Percentiles rank a stretch among this genome's conserved stretches.
These are phyloP conservation scores for Monilinia vaccinii-corymbosi DNA, from an alignment of 2,329 filamentous ascomycete species.

Conservation along the genomic window DNA sequence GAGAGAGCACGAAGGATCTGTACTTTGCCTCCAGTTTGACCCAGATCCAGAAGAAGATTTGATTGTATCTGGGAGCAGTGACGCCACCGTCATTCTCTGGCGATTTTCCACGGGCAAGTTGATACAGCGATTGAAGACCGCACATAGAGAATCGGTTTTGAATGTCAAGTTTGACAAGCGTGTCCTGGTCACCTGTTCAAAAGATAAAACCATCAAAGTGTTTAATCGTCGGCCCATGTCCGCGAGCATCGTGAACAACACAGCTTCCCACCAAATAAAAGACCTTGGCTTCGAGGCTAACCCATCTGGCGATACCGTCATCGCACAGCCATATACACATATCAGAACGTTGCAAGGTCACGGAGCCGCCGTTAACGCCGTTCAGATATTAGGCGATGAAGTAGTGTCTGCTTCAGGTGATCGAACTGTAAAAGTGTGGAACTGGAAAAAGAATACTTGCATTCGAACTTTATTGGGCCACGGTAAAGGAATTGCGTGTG, in stretches of 20 bases:
- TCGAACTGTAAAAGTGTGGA: slow-evolving; percentile 89
- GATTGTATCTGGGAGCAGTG: slow-evolving; percentile 91
- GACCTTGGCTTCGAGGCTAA: slow-evolving; percentile 44
- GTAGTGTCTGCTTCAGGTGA: slow-evolving; percentile 95
- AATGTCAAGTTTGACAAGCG: slow-evolving; percentile 89
- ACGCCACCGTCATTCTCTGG: slow-evolving; percentile 87
- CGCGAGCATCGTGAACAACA: slow-evolving; percentile 45
- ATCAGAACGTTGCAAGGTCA: slow-evolving; percentile 79
- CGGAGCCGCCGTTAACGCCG: slow-evolving; percentile 86
- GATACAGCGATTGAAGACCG: slow-evolving; percentile 64
- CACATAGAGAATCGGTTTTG: slow-evolving; percentile 83
- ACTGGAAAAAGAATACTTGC: slow-evolving; percentile 71
- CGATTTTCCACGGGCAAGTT: slow-evolving; percentile 82
- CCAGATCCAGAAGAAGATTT: slow-evolving; percentile 78
- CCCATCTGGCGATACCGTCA: slow-evolving; percentile 38
- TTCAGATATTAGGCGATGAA: slow-evolving; percentile 77
- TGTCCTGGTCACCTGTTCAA: slow-evolving; percentile 92
- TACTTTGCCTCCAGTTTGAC: slow-evolving; percentile 92
- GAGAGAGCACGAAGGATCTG: slow-evolving; percentile 70
- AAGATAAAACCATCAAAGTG: slow-evolving; percentile 93
- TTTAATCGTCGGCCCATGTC: slow-evolving; percentile 74
- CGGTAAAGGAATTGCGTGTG: slow-evolving; percentile 91
- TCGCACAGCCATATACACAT: slow-evolving; percentile 60
- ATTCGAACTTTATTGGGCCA: slow-evolving; percentile 76
- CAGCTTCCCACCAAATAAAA: slow-evolving; percentile 43